Evolutionary conservation across 306 rosid species (phyloP), one percentile per base, ranked within the genome.

Genomic region (Myrica gale): DNA sequence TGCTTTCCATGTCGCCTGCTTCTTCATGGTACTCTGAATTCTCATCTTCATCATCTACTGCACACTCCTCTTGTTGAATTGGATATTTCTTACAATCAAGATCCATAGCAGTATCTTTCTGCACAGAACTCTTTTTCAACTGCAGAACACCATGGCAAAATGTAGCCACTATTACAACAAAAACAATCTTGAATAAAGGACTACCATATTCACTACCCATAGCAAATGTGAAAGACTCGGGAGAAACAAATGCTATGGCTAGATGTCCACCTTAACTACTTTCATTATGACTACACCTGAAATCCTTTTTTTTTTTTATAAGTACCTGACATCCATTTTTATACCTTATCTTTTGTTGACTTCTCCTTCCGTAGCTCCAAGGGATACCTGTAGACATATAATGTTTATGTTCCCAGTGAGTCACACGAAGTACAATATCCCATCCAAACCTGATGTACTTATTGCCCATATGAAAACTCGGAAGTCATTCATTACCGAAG

Each of bases 291-390:
- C 69, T 62, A 37, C 15, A 62, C 46, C 46, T 6, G 12, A 20
- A 43, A 3, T 58, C 26, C 58, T 2, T 12, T 4, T 21, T 21
- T 32, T n/a, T n/a, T n/a, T n/a, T n/a, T n/a, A n/a, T n/a, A n/a
- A n/a, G n/a, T n/a, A n/a, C n/a, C n/a, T 6, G 12, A 20, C 47
- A 3, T 58, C 26, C 58, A 5, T 12, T 4, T 21, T 21, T 32
- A 32, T 52, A 92, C 97, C 97, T 95, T 95, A 78, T 89, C 90
- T 82, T 89, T 92, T 21, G 96, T 87, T 32, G 96, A 84, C 78
- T 95, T 95, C 70, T 80, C 99, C 89, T 95, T 92, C 87, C 99
- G 89, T 74, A 95, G 81, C 89, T 95, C 99, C 78, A 95, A 83
- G 48, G 99, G 99, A 78, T 92, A 95, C 98, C 98, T 91, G 72